Evolutionary conservation across 257 asterid genomes (phyloP), one percentile per base, ranked within the genome.

Genomic region (Lycium ferocissimum): DNA sequence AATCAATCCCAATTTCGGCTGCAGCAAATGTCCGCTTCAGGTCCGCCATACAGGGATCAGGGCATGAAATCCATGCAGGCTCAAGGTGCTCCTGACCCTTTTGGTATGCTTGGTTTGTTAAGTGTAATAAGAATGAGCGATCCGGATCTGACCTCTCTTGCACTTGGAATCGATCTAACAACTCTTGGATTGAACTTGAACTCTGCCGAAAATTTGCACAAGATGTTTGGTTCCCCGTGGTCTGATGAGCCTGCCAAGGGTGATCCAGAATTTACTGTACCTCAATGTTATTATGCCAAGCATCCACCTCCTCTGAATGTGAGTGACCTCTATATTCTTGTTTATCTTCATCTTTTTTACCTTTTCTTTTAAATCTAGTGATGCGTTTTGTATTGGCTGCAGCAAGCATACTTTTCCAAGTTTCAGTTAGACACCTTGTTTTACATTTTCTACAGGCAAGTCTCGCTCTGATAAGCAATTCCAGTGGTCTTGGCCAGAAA

Each of bases 201-300:
- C 92, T 95, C 99, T 79, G 72, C 93, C 6, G 99, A 97, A 88
- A 93, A 91, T 90, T 97, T 97, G 80, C 90, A 94, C 90, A 97
- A 94, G 86, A 89, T 93, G 6, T 97, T 95, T 86, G 94, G 95
- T 83, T 95, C 99, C 76, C 99, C 99, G 15, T 97, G 99, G 99
- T 92, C 99, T 15, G 98, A 97, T 38, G 99, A 93, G 86, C 98
- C 98, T 18, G 92, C 94, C 83, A 95, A 92, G 92, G 99, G 98
- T 83, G 98, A 95, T 83, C 96, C 98, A 0, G 99, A 95, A 85
- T 97, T 91, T 84, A 84, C 89, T n/a, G 98, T 95, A 73, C 99
- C 99, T 5, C 95, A 93, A 86, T 97, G 99, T 92, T 97, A 97
- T 90, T 91, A 90, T 87, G 93, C 97, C 73, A 92, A 92, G 85